phyloP scores from a whole-genome alignment of 352 stramenopile species.

The Albugo laibachii region DNA sequence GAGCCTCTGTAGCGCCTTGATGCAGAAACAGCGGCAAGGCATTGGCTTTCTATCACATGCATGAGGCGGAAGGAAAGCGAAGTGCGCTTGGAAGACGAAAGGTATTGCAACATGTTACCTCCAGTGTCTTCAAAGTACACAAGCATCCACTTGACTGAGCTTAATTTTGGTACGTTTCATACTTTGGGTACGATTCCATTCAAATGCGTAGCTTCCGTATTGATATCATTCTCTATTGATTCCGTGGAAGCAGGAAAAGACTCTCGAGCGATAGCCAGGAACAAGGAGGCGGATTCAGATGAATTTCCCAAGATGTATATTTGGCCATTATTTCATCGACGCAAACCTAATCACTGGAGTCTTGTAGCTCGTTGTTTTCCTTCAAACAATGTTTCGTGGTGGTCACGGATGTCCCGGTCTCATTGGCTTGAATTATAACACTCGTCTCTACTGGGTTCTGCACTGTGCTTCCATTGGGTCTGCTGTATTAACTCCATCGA shows the following conservation, averaged over 20 bases:
- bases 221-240: neutral
- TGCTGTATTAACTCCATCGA: slow-evolving; percentile 22
- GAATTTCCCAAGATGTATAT: slow-evolving; percentile 38
- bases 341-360: neutral
- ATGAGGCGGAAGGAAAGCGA: slow-evolving; percentile 26
- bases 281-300: slow-evolving; percentile 12
- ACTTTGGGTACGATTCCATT: neutral
- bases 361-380: slow-evolving; percentile 25
- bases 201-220: neutral
- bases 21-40: slow-evolving; percentile 26
- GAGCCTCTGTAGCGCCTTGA: slow-evolving; percentile 27
- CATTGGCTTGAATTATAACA: slow-evolving; percentile 89
- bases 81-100: slow-evolving; percentile 25
- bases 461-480: slow-evolving; percentile 48
- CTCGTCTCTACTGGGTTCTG: slow-evolving; percentile 80
- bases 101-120: slow-evolving; percentile 41
- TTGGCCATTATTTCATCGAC: slow-evolving; percentile 16
- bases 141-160: neutral
- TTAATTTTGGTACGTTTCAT: slow-evolving; percentile 22
- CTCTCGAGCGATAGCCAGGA: neutral
- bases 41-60: slow-evolving; percentile 41
- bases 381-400: slow-evolving; percentile 50
- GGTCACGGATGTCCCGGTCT: slow-evolving; percentile 44
- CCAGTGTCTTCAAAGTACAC: slow-evolving; percentile 8
- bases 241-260: neutral